Evolutionary conservation across 176 grass and related monocot species (phyloP).

Genomic region (Poa pratensis): DNA sequence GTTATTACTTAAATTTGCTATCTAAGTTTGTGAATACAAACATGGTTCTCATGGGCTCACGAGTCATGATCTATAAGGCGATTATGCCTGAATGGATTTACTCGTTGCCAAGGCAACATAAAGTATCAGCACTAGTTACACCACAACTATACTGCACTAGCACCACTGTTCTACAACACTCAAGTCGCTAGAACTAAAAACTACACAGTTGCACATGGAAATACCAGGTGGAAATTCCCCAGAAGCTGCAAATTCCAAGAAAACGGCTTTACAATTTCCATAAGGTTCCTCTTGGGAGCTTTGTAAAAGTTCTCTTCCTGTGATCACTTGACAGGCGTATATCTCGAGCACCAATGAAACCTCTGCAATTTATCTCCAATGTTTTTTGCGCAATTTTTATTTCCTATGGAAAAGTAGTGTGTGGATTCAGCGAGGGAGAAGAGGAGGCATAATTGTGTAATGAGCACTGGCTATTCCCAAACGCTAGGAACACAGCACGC

Average conservation of each 20-base stretch:
- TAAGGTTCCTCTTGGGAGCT: neutral
- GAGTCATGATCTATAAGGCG: neutral
- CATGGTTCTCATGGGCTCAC: slow-evolving; percentile 6
- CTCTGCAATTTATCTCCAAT: neutral
- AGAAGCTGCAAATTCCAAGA: neutral
- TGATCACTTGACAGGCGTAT: neutral
- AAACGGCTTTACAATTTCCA: neutral
- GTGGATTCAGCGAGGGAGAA: neutral
- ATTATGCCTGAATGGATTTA: neutral
- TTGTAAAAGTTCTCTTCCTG: neutral
- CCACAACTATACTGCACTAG: neutral
- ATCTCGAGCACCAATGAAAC: neutral
- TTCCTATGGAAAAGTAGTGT: neutral
- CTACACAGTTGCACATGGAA: slow-evolving; percentile 12
- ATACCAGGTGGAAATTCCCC: slow-evolving; percentile 4
- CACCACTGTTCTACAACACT: neutral
- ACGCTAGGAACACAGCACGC: neutral
- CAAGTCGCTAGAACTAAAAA: neutral
- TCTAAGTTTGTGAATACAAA: slow-evolving; percentile 22
- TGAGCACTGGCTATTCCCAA: neutral
- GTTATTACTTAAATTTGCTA: slow-evolving; percentile 7
- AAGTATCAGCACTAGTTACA: neutral
- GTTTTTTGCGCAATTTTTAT: too few species aligned
- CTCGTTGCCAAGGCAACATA: neutral
- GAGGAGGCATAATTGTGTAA: neutral